Percentiles rank a stretch among this genome's conserved stretches.
These are phyloP conservation scores for Stipa capillata DNA, from an alignment of 176 grass and related monocot species.

Conservation along the genomic window DNA sequence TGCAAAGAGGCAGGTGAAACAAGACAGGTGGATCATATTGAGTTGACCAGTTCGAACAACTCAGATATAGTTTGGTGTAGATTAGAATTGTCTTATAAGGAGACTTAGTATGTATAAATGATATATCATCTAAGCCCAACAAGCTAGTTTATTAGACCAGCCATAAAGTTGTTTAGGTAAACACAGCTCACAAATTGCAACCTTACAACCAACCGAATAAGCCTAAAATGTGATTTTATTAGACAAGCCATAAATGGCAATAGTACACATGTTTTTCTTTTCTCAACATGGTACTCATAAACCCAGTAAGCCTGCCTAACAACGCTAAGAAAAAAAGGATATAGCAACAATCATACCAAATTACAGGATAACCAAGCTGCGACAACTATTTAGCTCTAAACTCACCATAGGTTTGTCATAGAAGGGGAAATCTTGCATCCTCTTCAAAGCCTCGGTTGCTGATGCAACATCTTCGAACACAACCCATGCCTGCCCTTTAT, in stretches of 20 bases:
- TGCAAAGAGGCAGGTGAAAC: not conserved
- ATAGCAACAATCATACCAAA: not conserved
- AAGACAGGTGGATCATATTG: not conserved
- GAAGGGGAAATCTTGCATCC: constrained; percentile 94
- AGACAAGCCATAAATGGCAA: not conserved
- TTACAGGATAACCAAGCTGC: not conserved
- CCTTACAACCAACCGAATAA: not conserved
- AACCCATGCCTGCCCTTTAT: constrained; percentile 98
- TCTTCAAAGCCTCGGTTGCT: constrained; percentile 80
- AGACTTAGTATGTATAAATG: not conserved
- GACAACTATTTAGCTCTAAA: not conserved
- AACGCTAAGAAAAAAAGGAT: not conserved
- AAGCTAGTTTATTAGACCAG: not conserved
- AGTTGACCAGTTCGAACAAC: not conserved
- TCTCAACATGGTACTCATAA: not conserved
- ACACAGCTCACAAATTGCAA: too few species aligned
- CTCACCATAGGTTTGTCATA: constrained; percentile 93
- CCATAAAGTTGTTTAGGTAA: not conserved
- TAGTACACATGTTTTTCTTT: not conserved
- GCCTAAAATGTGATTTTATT: not conserved
- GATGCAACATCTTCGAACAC: constrained; percentile 88
- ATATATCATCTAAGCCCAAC: not conserved
- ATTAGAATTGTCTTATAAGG: not conserved
- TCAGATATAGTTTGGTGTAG: not conserved
- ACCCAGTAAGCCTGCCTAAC: not conserved